Percentiles rank a stretch among this genome's conserved stretches.
phyloP scores from a whole-genome alignment of 1,284 basidiomycete species.

The Hemileia vastatrix region DNA sequence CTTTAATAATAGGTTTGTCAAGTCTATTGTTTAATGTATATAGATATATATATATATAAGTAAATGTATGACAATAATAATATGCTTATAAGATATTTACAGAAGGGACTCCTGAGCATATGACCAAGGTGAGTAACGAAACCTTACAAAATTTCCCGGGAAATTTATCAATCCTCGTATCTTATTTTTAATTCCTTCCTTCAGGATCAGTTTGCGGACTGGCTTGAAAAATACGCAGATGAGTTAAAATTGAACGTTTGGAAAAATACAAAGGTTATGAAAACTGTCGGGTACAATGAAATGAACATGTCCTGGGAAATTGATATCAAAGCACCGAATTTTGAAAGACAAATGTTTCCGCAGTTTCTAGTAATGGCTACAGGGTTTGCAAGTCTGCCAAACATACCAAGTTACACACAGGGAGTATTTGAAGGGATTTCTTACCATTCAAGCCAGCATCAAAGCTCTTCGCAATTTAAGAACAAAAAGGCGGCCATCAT shows the following conservation, averaged over 20 bases:
- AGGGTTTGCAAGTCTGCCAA: conserved; percentile 53
- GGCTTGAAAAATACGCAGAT: conserved; percentile 59
- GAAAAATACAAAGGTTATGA: conserved; percentile 55
- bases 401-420: conserved; percentile 49
- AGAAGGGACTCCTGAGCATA: no score
- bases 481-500: conserved; percentile 57
- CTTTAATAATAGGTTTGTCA: no score
- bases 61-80: no score
- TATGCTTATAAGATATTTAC: no score
- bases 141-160: conserved; percentile 30
- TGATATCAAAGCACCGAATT: no score
- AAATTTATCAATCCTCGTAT: conserved; percentile 39
- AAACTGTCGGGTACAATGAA: no score
- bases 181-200: conserved; percentile 38
- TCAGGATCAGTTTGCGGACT: conserved; percentile 55
- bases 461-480: conserved; percentile 49
- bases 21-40: no score
- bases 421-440: conserved; percentile 53
- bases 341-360: no score
- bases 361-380: conserved; percentile 53
- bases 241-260: conserved; percentile 58
- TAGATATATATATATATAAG: no score
- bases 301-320: no score
- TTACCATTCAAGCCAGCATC: conserved; percentile 53
- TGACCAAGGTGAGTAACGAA: conserved; percentile 40